A percentile compares a stretch with the other conserved stretches of the same genome.
phyloP scores from a whole-genome alignment of 2,329 filamentous ascomycete genomes.

The Truncatella angustata region DNA sequence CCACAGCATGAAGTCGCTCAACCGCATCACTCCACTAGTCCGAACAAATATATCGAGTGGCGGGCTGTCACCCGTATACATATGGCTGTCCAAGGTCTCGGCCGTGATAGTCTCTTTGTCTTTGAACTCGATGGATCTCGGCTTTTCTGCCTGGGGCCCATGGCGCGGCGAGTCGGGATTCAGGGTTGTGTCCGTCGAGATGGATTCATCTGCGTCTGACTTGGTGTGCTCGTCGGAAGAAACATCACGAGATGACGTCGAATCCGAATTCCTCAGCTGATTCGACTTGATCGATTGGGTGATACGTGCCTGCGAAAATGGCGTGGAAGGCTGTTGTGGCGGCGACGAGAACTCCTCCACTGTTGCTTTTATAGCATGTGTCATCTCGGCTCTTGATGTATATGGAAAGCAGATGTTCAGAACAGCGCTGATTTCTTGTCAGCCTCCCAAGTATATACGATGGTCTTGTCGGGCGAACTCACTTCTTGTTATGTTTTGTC shows the following conservation, averaged over 20 bases:
- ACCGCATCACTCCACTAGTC: constrained; percentile 86
- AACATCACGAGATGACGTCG: constrained; percentile 45
- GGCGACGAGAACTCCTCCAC: constrained; percentile 83
- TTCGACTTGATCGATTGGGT: constrained; percentile 78
- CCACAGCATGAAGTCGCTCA: constrained; percentile 99
- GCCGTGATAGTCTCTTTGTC: constrained; percentile 87
- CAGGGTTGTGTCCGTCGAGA: constrained; percentile 61
- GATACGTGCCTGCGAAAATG: constrained; percentile 87
- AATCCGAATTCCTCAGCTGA: constrained; percentile 49
- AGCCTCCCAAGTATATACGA: too few species aligned
- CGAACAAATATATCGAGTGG: constrained; percentile 88
- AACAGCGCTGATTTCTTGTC: constrained; percentile 45
- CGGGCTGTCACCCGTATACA: constrained; percentile 82
- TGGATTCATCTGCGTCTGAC: constrained; percentile 49
- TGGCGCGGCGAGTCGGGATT: constrained; percentile 49
- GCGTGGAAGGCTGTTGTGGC: constrained; percentile 60
- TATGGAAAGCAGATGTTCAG: constrained; percentile 98
- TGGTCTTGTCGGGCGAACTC: constrained; percentile 26
- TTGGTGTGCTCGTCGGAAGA: constrained; percentile 47
- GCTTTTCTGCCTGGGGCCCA: constrained; percentile 21
- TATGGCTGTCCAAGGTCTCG: constrained; percentile 78
- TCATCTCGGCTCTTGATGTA: constrained; percentile 93
- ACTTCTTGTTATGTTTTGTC: constrained; percentile 85
- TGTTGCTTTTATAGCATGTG: constrained; percentile 80
- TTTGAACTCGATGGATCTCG: constrained; percentile 41